Conservation (phyloP, 257 asterid genomes). For the Knoxia roxburghii region DNA sequence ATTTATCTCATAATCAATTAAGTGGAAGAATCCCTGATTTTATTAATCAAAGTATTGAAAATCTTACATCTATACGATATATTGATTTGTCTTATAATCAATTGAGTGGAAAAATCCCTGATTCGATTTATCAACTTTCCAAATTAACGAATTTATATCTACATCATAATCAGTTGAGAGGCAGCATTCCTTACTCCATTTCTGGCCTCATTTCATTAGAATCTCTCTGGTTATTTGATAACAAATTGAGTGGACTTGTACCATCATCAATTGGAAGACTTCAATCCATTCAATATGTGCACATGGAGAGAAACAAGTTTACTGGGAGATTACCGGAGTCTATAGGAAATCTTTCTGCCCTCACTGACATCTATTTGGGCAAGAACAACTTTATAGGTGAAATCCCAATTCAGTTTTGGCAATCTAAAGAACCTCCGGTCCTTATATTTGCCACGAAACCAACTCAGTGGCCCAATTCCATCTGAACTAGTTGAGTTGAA, state of each 20-base stretch:
- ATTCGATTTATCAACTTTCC: slow-evolving; percentile 34
- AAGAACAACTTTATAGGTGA: slow-evolving; percentile 43
- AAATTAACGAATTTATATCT: slow-evolving; percentile 25
- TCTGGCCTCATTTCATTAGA: slow-evolving; percentile 34
- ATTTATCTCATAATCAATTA: no score
- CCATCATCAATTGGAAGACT: slow-evolving; percentile 49
- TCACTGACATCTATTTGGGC: slow-evolving; percentile 36
- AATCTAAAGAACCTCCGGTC: slow-evolving; percentile 27
- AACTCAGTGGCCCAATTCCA: slow-evolving; percentile 40
- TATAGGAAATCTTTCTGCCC: slow-evolving; percentile 41
- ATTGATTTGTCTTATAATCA: slow-evolving; percentile 40
- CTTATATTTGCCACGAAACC: slow-evolving; percentile 50
- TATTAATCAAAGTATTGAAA: slow-evolving; percentile 35
- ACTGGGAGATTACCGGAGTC: slow-evolving; percentile 46
- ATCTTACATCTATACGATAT: slow-evolving; percentile 24
- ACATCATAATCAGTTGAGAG: slow-evolving; percentile 33
- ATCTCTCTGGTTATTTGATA: slow-evolving; percentile 29
- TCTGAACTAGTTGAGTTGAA: slow-evolving; percentile 26
- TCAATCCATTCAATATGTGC: slow-evolving; percentile 25
- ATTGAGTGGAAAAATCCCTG: slow-evolving; percentile 43
- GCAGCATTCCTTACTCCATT: slow-evolving; percentile 50
- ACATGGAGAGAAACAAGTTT: slow-evolving; percentile 43
- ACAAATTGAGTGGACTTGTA: slow-evolving; percentile 40
- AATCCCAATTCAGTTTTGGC: slow-evolving; percentile 48
- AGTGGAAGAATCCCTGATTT: no score